phyloP scores from a whole-genome alignment of 495 filamentous ascomycete genomes.

The Amorphotheca resinae region DNA sequence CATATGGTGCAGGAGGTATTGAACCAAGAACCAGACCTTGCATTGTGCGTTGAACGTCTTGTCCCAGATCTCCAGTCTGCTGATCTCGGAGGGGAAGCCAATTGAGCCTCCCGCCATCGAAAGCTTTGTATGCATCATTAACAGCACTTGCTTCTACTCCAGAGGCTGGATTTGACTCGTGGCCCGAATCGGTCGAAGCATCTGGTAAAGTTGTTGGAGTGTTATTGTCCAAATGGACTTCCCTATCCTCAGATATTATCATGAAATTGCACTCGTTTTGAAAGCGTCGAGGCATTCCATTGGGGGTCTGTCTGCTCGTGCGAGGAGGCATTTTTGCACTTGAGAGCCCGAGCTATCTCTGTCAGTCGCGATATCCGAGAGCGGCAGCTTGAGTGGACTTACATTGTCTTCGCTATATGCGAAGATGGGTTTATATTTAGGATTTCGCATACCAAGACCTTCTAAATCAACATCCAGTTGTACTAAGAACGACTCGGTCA shows the following conservation, averaged over 20 bases:
- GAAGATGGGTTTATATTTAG: constrained; percentile 38
- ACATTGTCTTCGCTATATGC: constrained; percentile 37
- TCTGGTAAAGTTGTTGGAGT: constrained; percentile 1
- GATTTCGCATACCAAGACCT: constrained; percentile 41
- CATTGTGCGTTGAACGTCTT: constrained; percentile 24
- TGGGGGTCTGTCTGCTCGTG: neutral
- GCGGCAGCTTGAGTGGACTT: constrained; percentile 16
- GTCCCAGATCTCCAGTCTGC: constrained; percentile 2
- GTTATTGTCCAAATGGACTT: constrained; percentile 1
- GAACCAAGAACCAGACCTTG: constrained; percentile 18
- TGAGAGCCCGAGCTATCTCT: constrained; percentile 13
- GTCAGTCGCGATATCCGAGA: constrained; percentile 5
- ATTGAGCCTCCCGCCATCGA: constrained; percentile 3
- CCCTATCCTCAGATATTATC: constrained; percentile 4
- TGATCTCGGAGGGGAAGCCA: constrained; percentile 6
- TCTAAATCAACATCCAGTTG: constrained; percentile 90
- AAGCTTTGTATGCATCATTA: neutral
- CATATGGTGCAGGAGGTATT: constrained; percentile 7
- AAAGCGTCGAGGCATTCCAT: constrained; percentile 6
- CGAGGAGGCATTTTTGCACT: constrained; percentile 13
- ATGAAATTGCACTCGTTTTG: constrained; percentile 15
- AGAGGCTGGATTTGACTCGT: constrained; percentile 2
- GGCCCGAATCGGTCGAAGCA: neutral
- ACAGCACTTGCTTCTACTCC: neutral
- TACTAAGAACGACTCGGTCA: constrained; percentile 90